phyloP scores from a whole-genome alignment of 441 rosid genomes.

The Erodium chrysanthum region DNA sequence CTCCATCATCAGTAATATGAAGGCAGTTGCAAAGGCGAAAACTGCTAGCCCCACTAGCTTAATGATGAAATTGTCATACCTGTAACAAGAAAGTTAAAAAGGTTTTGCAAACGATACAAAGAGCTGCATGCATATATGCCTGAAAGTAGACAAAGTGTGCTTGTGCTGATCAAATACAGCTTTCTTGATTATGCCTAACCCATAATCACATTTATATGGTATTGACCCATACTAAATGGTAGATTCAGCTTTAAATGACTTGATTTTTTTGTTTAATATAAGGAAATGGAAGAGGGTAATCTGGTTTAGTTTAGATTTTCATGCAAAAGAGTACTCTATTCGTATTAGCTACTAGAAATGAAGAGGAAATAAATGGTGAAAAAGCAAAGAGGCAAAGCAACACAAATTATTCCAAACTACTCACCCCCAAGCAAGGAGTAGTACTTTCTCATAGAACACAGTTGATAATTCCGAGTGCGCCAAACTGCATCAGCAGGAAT shows the following conservation, averaged over 20 bases:
- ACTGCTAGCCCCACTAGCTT: conserved; percentile 47
- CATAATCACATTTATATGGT: neutral
- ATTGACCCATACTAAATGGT: neutral
- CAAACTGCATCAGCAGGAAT: conserved; percentile 40
- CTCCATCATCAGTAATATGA: conserved; percentile 84
- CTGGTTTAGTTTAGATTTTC: neutral
- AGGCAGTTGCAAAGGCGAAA: conserved; percentile 67
- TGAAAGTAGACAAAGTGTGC: neutral
- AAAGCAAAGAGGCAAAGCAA: neutral
- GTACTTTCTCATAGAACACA: conserved; percentile 92
- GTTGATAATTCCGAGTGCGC: conserved; percentile 84
- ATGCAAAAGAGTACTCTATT: neutral
- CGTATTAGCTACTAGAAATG: neutral
- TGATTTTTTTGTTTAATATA: no score
- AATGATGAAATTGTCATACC: conserved; percentile 63
- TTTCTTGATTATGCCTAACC: neutral
- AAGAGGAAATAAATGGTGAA: neutral
- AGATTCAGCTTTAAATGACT: neutral
- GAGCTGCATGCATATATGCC: neutral
- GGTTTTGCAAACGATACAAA: neutral
- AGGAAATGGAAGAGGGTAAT: neutral
- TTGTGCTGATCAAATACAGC: no score
- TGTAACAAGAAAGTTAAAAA: conserved; percentile 16
- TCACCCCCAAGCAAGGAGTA: conserved; percentile 77
- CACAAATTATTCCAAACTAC: conserved; percentile 20